Conservation (phyloP, 1,284 basidiomycete species). For the Takashimella tepidaria region DNA sequence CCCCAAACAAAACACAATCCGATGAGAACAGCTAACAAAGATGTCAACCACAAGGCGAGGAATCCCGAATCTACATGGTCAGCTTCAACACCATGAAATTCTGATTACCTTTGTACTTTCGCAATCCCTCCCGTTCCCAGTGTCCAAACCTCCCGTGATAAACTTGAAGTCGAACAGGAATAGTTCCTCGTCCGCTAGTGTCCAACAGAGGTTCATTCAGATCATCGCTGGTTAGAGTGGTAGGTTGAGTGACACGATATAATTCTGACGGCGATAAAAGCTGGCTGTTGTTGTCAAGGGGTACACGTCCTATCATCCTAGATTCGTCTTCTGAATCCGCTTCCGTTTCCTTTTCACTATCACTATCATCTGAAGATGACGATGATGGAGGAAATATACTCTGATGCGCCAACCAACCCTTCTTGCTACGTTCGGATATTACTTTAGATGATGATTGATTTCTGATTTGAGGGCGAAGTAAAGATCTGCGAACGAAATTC, state of each 20-base stretch:
- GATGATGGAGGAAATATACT: constrained; percentile 45
- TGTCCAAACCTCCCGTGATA: constrained; percentile 45
- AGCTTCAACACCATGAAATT: not conserved
- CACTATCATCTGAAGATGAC: constrained; percentile 31
- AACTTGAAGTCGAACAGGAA: constrained; percentile 42
- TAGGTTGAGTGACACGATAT: not conserved
- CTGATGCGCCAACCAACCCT: constrained; percentile 49
- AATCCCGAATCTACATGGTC: constrained; percentile 37
- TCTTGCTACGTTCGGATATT: constrained; percentile 17
- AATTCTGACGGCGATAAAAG: constrained; percentile 19
- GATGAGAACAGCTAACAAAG: constrained; percentile 36
- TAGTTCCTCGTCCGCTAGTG: constrained; percentile 12
- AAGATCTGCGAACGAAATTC: constrained; percentile 26
- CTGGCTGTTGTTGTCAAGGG: constrained; percentile 9
- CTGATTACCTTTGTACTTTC: constrained; percentile 45
- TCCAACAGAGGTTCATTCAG: constrained; percentile 37
- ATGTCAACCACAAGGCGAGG: constrained; percentile 43
- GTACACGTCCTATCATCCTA: constrained; percentile 19
- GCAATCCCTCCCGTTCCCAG: constrained; percentile 42
- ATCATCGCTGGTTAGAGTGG: constrained; percentile 6
- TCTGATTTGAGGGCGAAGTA: constrained; percentile 9
- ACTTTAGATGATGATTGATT: not conserved
- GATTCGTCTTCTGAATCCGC: constrained; percentile 25
- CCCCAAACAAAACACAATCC: constrained; percentile 47
- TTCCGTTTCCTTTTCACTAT: constrained; percentile 40